These are phyloP conservation scores for Incumbomyces lentus DNA, from an alignment of 2,329 filamentous ascomycete species.

Conservation along the genomic window DNA sequence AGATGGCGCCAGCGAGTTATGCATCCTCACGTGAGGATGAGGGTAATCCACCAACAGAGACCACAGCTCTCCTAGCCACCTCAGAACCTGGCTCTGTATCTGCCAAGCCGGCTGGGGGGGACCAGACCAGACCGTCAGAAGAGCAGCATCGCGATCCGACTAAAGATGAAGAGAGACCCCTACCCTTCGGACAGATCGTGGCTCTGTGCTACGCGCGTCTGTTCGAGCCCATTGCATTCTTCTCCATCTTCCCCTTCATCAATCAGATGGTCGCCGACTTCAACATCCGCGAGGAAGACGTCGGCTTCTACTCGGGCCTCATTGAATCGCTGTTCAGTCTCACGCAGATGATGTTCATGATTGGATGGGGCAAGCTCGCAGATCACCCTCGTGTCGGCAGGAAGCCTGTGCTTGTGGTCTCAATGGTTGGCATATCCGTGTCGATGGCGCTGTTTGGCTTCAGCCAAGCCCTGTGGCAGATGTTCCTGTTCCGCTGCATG, in stretches of 20 bases:
- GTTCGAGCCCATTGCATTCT: constrained; percentile 49
- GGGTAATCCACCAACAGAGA: too few species aligned
- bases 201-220: constrained; percentile 63
- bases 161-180: constrained; percentile 27
- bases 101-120: too few species aligned
- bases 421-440: constrained; percentile 52
- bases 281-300: constrained; percentile 49
- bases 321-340: constrained; percentile 63
- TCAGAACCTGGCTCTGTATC: too few species aligned
- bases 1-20: too few species aligned
- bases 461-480: constrained; percentile 57
- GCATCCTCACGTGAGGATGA: too few species aligned
- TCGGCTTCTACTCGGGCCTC: constrained; percentile 69
- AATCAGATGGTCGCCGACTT: constrained; percentile 64
- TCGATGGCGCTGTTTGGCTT: constrained; percentile 59
- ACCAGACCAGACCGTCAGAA: too few species aligned
- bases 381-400: constrained; percentile 53
- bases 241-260: constrained; percentile 38
- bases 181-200: constrained; percentile 57
- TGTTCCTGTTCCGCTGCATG: constrained; percentile 61
- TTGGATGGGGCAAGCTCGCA: constrained; percentile 58
- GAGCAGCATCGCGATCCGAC: too few species aligned
- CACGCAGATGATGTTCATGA: constrained; percentile 68
- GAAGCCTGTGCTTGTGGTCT: constrained; percentile 61
- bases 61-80: too few species aligned